These are phyloP conservation scores for Westerdykella ornata DNA, from an alignment of 2,329 filamentous ascomycete genomes.

Conservation along the genomic window DNA sequence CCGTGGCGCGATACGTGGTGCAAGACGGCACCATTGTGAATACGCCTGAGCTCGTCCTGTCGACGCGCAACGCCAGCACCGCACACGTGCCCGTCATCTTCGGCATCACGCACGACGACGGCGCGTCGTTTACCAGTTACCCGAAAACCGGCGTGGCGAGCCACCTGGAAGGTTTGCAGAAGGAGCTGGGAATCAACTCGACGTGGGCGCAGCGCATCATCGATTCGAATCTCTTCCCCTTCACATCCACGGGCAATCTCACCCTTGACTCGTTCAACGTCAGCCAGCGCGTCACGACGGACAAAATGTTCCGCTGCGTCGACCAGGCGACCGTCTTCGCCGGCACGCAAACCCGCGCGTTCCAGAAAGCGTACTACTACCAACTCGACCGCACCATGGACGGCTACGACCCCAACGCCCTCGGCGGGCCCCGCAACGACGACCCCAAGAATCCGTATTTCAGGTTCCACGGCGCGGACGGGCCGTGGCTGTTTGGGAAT, in stretches of 20 bases:
- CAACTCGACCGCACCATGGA: conserved; percentile 54
- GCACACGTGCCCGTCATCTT: conserved; percentile 52
- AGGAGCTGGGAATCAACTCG: conserved; percentile 43
- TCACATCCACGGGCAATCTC: conserved; percentile 43
- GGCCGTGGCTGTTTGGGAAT: conserved; percentile 49
- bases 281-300: conserved; percentile 50
- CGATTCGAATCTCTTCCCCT: conserved; percentile 46
- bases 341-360: conserved; percentile 42
- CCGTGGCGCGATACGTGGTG: conserved; percentile 49
- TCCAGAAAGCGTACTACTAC: conserved; percentile 52
- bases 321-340: conserved; percentile 54
- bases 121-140: conserved; percentile 49
- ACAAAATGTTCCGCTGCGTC: conserved; percentile 54
- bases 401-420: conserved; percentile 49
- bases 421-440: conserved; percentile 45
- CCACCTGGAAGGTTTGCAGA: conserved; percentile 40
- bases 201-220: conserved; percentile 31
- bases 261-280: conserved; percentile 54
- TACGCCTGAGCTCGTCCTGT: conserved; percentile 44
- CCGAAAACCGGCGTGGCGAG: conserved; percentile 41
- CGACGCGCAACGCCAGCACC: conserved; percentile 38
- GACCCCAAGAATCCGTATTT: conserved; percentile 50
- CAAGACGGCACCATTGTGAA: conserved; percentile 54
- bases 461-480: conserved; percentile 52
- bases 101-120: conserved; percentile 51